Base-by-base conservation (phyloP, 2,329 filamentous ascomycete genomes). In the Xylariaceae sp. region DNA sequence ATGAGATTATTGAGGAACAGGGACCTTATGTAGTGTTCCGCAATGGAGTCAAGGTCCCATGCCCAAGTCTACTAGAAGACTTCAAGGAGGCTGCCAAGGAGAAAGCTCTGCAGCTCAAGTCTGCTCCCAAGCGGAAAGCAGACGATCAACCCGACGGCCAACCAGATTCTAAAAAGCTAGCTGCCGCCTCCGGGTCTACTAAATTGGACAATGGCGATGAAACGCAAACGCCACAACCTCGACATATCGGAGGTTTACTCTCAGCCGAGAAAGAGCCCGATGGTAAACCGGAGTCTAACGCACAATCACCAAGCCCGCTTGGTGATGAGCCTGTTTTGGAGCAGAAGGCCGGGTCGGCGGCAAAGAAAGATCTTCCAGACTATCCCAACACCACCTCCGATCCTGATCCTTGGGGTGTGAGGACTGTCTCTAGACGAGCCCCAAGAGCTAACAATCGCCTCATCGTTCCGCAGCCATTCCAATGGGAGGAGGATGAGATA, bases 401-500 rank as follows among this genome's bases (percentile, higher is more conserved):
- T 12, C 75, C 81, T 1, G 83, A 86, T 66, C 77, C 79, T 32
- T 76, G 76, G 56, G 82, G 82, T 26, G 78, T 82, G 45, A 77
- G 81, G 26, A 73, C 77, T 10, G 76, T 82, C 48, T 75, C 72
- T 40, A 72, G 75, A 54, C 71, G 72, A 57, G 75, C 73, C 4
- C 71, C 70, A 26, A 74, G 75, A 48, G 67, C 75, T 21, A 77
- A 79, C 65, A 84, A 82, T 63, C 82, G 80, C 21, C 77, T 85
- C 52, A 77, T 85, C 64, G 71, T 83, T 43, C 81, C 81, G 10
- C 73, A 72, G 6, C 61, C 76, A 0, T 81, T 80, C 59, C 71
- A 76, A 49, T 85, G 78, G 53, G 75, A 81, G 40, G 72, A 79
- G 7, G 73, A 78, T 54, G 82, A 86, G 65, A 86, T 86, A 57